phyloP scores from a whole-genome alignment of 495 filamentous ascomycete species.

The Daldinia vernicosa region DNA sequence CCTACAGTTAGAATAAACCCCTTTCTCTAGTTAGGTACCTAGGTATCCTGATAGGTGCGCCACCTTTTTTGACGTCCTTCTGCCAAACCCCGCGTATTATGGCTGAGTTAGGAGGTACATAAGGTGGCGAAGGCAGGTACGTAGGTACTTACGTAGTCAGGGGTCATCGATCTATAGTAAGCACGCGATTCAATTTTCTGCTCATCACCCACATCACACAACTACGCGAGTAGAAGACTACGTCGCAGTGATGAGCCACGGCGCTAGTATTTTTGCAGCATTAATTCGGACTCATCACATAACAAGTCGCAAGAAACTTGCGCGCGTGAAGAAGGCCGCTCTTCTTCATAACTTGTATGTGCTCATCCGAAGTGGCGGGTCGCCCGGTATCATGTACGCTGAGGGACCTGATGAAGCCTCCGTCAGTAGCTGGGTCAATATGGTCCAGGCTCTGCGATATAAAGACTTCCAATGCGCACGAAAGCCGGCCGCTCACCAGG shows the following conservation, averaged over 20 bases:
- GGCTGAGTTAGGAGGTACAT: too few relatives aligned
- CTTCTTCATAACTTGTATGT: slow-evolving; percentile 64
- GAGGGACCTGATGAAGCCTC: slow-evolving; percentile 63
- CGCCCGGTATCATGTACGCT: slow-evolving; percentile 81
- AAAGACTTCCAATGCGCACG: slow-evolving; percentile 45
- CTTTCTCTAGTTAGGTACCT: too few relatives aligned
- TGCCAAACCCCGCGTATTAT: too few relatives aligned
- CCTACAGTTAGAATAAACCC: too few relatives aligned
- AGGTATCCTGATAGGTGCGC: too few relatives aligned
- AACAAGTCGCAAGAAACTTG: slow-evolving; percentile 80
- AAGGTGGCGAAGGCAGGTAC: too few relatives aligned
- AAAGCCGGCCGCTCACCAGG: slow-evolving; percentile 27
- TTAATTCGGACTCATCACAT: slow-evolving; percentile 84
- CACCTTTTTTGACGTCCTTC: too few relatives aligned
- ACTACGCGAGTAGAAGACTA: background rate
- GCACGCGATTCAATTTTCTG: too few relatives aligned
- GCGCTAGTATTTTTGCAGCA: slow-evolving; percentile 59
- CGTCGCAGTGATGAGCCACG: slow-evolving; percentile 2
- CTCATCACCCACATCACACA: too few relatives aligned
- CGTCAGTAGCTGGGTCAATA: slow-evolving; percentile 44
- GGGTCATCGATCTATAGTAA: too few relatives aligned
- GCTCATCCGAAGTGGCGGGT: slow-evolving; percentile 71
- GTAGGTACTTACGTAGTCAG: too few relatives aligned
- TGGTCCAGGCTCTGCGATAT: slow-evolving; percentile 40
- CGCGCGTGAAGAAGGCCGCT: slow-evolving; percentile 70